A percentile compares a stretch with the other conserved stretches of the same genome.
Evolutionary conservation across 768 basidiomycete species (phyloP).

Genomic region (Rhizopogon sp.): DNA sequence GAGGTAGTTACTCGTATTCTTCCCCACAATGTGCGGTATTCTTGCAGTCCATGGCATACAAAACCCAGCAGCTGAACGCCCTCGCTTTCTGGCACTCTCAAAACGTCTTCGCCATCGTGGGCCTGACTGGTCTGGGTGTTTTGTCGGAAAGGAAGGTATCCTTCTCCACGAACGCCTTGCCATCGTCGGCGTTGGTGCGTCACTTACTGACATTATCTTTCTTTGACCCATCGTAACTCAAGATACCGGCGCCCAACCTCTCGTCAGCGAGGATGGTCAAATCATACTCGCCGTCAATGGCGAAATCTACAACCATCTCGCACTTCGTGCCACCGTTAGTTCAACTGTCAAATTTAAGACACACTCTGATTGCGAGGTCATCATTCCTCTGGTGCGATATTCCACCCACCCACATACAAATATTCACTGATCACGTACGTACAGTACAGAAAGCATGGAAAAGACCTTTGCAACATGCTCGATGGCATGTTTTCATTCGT

Average conservation of each 20-base stretch:
- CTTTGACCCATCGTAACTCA: not conserved
- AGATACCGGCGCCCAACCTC: constrained; percentile 97
- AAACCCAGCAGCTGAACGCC: constrained; percentile 63
- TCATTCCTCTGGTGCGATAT: constrained; percentile 76
- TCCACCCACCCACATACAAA: not conserved
- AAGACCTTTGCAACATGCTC: constrained; percentile 69
- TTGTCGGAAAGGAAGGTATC: constrained; percentile 74
- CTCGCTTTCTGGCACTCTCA: constrained; percentile 76
- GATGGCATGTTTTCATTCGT: constrained; percentile 99
- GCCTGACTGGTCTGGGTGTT: constrained; percentile 98
- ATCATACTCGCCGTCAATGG: constrained; percentile 91
- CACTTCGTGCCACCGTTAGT: constrained; percentile 65
- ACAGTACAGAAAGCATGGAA: constrained; percentile 83
- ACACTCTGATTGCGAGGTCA: constrained; percentile 97
- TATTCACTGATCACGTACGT: not conserved
- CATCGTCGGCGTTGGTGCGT: constrained; percentile 93
- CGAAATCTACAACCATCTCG: constrained; percentile 96
- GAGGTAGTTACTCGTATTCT: not conserved
- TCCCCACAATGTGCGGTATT: constrained; percentile 81
- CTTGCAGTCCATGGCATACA: constrained; percentile 79
- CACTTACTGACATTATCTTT: not conserved
- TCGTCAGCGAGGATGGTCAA: constrained; percentile 82
- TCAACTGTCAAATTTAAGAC: constrained; percentile 83
- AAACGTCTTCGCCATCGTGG: constrained; percentile 92
- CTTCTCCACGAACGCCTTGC: constrained; percentile 96